Base-by-base conservation (phyloP, 176 grass and related monocot genomes). In the Rhynchospora tenuis region DNA sequence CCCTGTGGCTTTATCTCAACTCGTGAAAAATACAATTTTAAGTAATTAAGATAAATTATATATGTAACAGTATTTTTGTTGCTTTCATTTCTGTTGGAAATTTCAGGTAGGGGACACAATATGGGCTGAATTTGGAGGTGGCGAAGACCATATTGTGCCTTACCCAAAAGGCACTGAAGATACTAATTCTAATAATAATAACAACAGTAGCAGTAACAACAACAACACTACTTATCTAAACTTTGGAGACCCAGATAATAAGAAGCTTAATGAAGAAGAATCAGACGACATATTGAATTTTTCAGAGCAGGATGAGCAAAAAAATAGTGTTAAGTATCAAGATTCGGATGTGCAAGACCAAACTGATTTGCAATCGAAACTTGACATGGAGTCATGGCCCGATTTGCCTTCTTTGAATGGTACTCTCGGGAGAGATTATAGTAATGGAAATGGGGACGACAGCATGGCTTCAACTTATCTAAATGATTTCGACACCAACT, bases 341-440 rank as follows among this genome's bases (percentile, higher is more conserved):
- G 74, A 46, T 78, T 84, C 20, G 86, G 67, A 84, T 64, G 51
- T 89, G 75, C 81, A 93, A 83, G 87, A 93, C 81, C 83, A 89
- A 73, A 77, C 87, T 87, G 68, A 82, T 17, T 79, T 86, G 75
- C 82, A 85, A 81, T 83, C 89, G 59, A 91, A 29, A 85, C 80
- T 94, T 77, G 90, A 92, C 80, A 85, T 92, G 66, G 95, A 94
- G 79, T 83, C 88, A 44, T 98, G 92, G 95, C 92, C 95, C 15
- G 89, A 98, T 70, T 86, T 98, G 17, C 95, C 92, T 93, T 92
- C 89, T 65, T 85, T 94, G 85, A 90, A 83, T 85, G 62, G 81
- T 69, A 54, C 90, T 61, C 76, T 92, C 77, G 88, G 83, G 87
- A 91, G 79, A 87, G 87, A 82, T 68, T 97, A 92, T 70, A 82